Evolutionary conservation across 345 rosid species (phyloP).

Genomic region (Hypericum androsaemum): DNA sequence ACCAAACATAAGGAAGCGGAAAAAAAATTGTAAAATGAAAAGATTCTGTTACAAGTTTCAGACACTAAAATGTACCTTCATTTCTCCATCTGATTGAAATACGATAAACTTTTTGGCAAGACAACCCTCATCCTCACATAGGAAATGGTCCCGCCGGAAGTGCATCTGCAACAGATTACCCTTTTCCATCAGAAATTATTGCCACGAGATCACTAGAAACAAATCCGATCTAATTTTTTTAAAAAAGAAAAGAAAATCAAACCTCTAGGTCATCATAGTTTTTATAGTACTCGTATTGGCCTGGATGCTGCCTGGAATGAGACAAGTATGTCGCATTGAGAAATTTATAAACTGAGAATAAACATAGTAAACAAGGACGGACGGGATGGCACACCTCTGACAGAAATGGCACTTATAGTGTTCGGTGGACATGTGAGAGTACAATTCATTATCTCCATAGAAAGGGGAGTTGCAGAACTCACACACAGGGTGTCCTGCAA

Average conservation of each 20-base stretch:
- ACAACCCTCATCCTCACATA: constrained; percentile 92
- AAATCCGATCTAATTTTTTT: neutral
- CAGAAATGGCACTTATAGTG: constrained; percentile 91
- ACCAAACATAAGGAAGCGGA: too few species aligned
- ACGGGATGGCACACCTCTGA: constrained; percentile 49
- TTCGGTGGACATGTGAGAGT: constrained; percentile 82
- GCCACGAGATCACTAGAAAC: neutral
- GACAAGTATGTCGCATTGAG: neutral
- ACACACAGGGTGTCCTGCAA: constrained; percentile 86
- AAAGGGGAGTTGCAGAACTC: constrained; percentile 81
- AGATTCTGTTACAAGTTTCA: too few species aligned
- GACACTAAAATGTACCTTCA: constrained; percentile 48
- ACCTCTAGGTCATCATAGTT: constrained; percentile 92
- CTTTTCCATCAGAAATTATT: neutral
- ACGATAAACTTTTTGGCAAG: constrained; percentile 84
- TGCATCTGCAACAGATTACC: constrained; percentile 52
- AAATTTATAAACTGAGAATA: too few species aligned
- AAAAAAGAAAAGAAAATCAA: neutral
- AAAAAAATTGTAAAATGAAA: too few species aligned
- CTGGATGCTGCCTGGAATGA: constrained; percentile 73
- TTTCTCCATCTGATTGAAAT: constrained; percentile 73
- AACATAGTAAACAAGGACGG: neutral
- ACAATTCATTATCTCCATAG: constrained; percentile 90
- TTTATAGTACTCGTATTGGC: constrained; percentile 78
- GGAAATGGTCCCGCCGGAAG: constrained; percentile 75